Conservation (phyloP, 371 early-diverging fungal genomes). For the Rhizopus sp. region DNA sequence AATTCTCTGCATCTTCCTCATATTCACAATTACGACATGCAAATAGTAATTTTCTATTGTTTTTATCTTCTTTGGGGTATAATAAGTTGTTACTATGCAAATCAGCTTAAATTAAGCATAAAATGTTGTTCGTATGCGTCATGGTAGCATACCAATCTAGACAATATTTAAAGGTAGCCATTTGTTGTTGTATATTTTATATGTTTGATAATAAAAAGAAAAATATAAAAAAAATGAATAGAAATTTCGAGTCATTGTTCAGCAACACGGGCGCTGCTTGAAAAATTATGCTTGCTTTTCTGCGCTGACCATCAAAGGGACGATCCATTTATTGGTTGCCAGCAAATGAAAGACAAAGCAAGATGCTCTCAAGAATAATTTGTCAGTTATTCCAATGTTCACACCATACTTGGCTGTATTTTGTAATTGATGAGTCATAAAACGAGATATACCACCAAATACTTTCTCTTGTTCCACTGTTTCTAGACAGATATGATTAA, state of each 20-base stretch:
- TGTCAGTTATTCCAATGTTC: constrained; percentile 15
- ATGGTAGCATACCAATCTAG: constrained; percentile 59
- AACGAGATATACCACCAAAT: constrained; percentile 29
- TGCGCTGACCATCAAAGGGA: constrained; percentile 23
- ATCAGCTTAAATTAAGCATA: constrained; percentile 1
- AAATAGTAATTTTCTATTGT: constrained; percentile 67
- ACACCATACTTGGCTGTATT: constrained; percentile 11
- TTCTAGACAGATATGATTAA: constrained; percentile 15
- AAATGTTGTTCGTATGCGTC: neutral
- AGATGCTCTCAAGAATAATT: constrained; percentile 12
- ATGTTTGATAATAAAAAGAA: no score
- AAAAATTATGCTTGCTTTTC: neutral
- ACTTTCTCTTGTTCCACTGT: constrained; percentile 13
- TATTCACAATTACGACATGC: constrained; percentile 96
- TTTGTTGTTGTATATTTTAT: constrained; percentile 15
- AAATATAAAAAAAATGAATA: no score
- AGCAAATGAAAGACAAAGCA: constrained; percentile 17
- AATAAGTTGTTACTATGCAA: constrained; percentile 87
- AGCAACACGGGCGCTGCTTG: neutral
- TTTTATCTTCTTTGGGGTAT: constrained; percentile 93
- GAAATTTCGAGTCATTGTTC: no score
- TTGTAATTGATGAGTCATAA: constrained; percentile 10
- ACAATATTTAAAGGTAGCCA: constrained; percentile 78
- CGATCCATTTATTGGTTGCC: constrained; percentile 13
- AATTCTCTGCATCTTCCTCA: constrained; percentile 81